Evolutionary conservation across 441 rosid genomes (phyloP).

Genomic region (Viola pubescens): DNA sequence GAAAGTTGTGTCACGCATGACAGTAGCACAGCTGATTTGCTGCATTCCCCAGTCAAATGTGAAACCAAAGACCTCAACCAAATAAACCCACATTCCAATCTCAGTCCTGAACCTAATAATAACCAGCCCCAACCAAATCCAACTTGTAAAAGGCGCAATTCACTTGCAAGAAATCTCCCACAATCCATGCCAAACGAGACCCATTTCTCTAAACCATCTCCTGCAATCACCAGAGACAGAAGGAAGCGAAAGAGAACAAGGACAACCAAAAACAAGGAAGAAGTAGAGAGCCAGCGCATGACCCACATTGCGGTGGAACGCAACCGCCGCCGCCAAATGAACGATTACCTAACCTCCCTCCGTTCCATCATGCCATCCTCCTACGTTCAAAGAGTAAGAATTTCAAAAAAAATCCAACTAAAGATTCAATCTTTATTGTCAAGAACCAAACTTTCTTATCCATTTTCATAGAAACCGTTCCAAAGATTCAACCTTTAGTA

Average conservation of each 20-base stretch:
- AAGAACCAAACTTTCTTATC: not conserved
- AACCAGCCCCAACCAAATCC: conserved; percentile 19
- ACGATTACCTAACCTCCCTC: conserved; percentile 60
- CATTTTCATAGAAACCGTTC: too few species aligned
- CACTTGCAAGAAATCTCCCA: not conserved
- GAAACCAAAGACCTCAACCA: conserved; percentile 36
- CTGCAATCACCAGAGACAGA: conserved; percentile 33
- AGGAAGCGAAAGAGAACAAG: conserved; percentile 55
- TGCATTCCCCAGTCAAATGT: conserved; percentile 48
- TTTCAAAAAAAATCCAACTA: not conserved
- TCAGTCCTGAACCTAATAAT: conserved; percentile 31
- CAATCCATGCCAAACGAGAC: conserved; percentile 19
- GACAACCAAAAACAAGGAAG: conserved; percentile 59
- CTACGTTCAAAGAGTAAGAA: conserved; percentile 58
- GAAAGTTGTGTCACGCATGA: conserved; percentile 60
- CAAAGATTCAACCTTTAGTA: not conserved
- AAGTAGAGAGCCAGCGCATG: conserved; percentile 77
- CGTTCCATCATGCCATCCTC: conserved; percentile 68
- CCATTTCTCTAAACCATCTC: conserved; percentile 24
- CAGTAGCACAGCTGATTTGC: conserved; percentile 26
- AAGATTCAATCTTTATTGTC: not conserved
- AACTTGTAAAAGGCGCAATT: not conserved
- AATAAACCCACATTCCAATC: conserved; percentile 27
- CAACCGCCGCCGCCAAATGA: conserved; percentile 85
- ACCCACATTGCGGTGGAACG: conserved; percentile 84